Evolutionary conservation across 2,329 filamentous ascomycete genomes (phyloP).

Genomic region (Pseudomassariella vexata): DNA sequence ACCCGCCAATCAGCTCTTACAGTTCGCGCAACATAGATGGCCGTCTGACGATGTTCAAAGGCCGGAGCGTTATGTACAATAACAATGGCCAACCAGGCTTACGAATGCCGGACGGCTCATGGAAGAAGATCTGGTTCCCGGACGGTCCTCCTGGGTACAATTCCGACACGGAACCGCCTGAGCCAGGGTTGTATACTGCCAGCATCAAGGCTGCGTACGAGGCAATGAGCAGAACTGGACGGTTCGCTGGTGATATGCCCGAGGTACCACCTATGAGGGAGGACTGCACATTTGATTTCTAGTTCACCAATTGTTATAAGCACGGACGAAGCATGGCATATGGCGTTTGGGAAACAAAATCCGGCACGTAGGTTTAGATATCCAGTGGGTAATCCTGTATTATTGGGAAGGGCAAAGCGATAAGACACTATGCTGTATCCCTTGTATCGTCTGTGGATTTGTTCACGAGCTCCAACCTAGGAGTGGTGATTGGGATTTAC

Average conservation of each 20-base stretch:
- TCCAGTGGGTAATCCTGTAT: too few relatives aligned
- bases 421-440: too few relatives aligned
- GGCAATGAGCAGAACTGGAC: slow-evolving; percentile 57
- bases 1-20: slow-evolving; percentile 39
- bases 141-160: slow-evolving; percentile 60
- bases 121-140: slow-evolving; percentile 67
- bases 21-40: slow-evolving; percentile 36
- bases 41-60: slow-evolving; percentile 54
- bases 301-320: too few relatives aligned
- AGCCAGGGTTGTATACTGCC: slow-evolving; percentile 46
- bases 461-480: too few relatives aligned
- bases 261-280: slow-evolving; percentile 72
- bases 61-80: slow-evolving; percentile 56
- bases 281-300: slow-evolving; percentile 71
- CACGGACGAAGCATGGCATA: too few relatives aligned
- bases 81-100: slow-evolving; percentile 18
- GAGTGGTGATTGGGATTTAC: too few relatives aligned
- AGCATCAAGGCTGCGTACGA: slow-evolving; percentile 58
- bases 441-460: too few relatives aligned
- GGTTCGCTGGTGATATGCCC: slow-evolving; percentile 70
- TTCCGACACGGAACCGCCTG: slow-evolving; percentile 55
- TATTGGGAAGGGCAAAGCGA: too few relatives aligned
- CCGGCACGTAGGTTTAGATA: too few relatives aligned
- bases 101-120: slow-evolving; percentile 41
- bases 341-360: too few relatives aligned